Percentiles rank a stretch among this genome's conserved stretches.
These are phyloP conservation scores for Aspergillus nanangensis DNA, from an alignment of 495 filamentous ascomycete species.

Conservation along the genomic window DNA sequence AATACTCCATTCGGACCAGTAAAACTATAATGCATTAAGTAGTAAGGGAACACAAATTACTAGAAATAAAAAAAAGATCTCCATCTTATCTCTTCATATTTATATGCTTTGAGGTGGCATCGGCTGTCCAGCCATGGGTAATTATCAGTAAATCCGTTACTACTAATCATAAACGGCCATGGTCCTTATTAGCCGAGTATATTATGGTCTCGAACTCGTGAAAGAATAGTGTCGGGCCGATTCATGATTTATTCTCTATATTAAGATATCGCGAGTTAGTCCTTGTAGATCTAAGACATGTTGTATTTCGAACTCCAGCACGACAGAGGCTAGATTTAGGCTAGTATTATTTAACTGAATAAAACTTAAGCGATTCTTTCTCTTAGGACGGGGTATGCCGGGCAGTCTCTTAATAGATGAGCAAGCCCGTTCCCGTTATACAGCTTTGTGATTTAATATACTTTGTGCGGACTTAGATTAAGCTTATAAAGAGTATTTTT, in stretches of 20 bases:
- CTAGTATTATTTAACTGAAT: neutral
- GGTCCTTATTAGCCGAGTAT: too few species aligned
- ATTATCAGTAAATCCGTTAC: too few species aligned
- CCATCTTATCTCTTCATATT: too few species aligned
- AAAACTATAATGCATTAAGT: too few species aligned
- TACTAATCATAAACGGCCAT: too few species aligned
- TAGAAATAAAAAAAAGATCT: too few species aligned
- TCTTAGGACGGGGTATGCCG: neutral
- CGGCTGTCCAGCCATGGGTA: too few species aligned
- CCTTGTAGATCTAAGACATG: neutral
- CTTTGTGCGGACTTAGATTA: neutral
- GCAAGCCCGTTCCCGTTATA: neutral
- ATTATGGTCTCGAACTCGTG: neutral
- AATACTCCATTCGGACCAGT: neutral
- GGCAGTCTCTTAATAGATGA: neutral
- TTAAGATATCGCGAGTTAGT: neutral
- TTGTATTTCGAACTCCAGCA: neutral
- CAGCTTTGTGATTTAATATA: neutral
- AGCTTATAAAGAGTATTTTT: neutral
- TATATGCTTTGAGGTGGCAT: too few species aligned
- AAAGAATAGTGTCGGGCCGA: neutral
- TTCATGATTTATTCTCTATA: neutral
- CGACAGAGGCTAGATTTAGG: neutral
- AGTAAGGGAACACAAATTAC: too few species aligned
- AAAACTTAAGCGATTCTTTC: neutral